Conservation (phyloP, 306 rosid species). For the Dalbergia oliveri region DNA sequence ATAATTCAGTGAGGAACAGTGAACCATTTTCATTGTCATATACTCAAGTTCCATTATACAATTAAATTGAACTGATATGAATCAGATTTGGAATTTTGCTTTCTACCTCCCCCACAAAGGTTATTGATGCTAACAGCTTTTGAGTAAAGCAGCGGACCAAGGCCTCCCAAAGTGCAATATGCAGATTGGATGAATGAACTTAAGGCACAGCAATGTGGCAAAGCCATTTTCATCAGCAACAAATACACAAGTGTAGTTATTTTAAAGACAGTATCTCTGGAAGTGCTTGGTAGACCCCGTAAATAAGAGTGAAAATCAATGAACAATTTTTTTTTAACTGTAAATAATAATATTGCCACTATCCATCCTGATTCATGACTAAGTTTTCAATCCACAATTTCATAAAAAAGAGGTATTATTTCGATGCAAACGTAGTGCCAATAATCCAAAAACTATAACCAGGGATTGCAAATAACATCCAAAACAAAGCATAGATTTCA, state of each 20-base stretch:
- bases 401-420: not conserved
- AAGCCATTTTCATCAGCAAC: conserved; percentile 11
- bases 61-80: not conserved
- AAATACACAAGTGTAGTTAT: not conserved
- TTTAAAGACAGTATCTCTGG: not conserved
- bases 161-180: not conserved
- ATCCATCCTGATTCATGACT: not conserved
- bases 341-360: not conserved
- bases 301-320: not conserved
- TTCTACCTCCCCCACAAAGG: not conserved
- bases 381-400: not conserved
- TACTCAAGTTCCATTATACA: not conserved
- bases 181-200: not conserved
- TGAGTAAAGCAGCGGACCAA: not conserved
- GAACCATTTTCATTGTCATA: not conserved
- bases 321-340: not conserved
- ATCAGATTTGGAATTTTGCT: conserved; percentile 24
- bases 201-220: conserved; percentile 21
- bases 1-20: conserved; percentile 2
- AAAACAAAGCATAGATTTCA: conserved; percentile 3
- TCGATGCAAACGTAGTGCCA: not conserved
- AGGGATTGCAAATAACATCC: not conserved
- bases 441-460: not conserved
- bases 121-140: not conserved
- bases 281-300: not conserved